Conservation (phyloP, 2,329 filamentous ascomycete species). For the Ambrosiella xylebori region DNA sequence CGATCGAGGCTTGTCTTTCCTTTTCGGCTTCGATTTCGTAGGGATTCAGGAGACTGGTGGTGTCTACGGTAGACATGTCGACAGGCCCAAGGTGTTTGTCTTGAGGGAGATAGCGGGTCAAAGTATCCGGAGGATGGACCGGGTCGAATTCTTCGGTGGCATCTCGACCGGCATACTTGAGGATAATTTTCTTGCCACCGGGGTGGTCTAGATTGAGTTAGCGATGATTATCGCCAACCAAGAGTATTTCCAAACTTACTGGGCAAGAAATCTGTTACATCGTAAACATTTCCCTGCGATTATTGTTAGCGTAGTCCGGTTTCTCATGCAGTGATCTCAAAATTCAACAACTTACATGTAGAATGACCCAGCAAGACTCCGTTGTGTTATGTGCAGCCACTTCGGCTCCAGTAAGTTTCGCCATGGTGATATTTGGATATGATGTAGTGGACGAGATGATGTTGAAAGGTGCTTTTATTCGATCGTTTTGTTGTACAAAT, state of each 20-base stretch:
- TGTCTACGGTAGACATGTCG: constrained; percentile 65
- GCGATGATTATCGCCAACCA: background rate
- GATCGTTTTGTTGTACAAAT: no score
- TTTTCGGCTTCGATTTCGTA: constrained; percentile 43
- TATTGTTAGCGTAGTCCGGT: background rate
- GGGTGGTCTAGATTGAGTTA: constrained; percentile 48
- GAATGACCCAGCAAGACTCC: constrained; percentile 82
- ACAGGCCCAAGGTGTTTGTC: constrained; percentile 81
- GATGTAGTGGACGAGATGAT: no score
- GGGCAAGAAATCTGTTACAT: constrained; percentile 78
- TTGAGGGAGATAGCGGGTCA: constrained; percentile 66
- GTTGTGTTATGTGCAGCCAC: constrained; percentile 56
- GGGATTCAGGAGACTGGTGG: constrained; percentile 30
- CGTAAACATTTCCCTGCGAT: constrained; percentile 58
- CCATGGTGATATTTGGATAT: constrained; percentile 15
- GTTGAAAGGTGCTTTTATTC: no score
- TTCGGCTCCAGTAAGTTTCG: constrained; percentile 33
- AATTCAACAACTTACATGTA: constrained; percentile 39
- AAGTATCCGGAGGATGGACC: constrained; percentile 73
- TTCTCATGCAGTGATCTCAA: background rate
- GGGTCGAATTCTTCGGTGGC: constrained; percentile 84
- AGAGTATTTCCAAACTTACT: constrained; percentile 26
- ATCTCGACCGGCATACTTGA: constrained; percentile 93
- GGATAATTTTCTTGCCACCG: constrained; percentile 78
- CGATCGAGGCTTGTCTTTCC: constrained; percentile 56